Conservation (phyloP, 176 grass and related monocot species). For the Aegilops bicornis region DNA sequence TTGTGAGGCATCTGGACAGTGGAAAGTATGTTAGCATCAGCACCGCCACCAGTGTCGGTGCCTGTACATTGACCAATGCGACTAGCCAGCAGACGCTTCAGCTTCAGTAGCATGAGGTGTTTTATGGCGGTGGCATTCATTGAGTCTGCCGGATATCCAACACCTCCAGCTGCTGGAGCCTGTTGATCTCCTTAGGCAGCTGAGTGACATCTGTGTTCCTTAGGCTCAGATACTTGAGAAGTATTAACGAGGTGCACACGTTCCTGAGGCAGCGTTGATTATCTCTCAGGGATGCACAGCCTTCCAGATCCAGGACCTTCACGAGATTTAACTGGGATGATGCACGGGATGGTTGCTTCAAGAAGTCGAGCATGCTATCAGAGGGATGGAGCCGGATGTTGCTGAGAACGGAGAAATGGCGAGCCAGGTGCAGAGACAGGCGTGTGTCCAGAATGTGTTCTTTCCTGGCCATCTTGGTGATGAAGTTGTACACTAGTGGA, state of each 20-base stretch:
- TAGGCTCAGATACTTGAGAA: not conserved
- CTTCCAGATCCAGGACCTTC: not conserved
- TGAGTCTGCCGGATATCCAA: not conserved
- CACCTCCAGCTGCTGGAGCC: not conserved
- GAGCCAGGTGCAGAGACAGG: too few relatives aligned
- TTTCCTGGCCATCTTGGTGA: too few relatives aligned
- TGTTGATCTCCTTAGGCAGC: not conserved
- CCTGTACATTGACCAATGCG: not conserved
- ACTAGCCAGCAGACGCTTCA: not conserved
- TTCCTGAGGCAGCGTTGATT: not conserved
- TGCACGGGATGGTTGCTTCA: not conserved
- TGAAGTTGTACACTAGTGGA: too few relatives aligned
- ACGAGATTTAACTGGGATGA: not conserved
- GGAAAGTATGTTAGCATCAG: not conserved
- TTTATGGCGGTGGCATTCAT: not conserved
- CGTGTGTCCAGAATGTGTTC: too few relatives aligned
- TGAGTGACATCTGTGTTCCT: too few relatives aligned
- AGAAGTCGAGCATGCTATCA: not conserved
- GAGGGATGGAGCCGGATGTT: not conserved
- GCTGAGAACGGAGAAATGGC: too few relatives aligned
- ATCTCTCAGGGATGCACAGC: not conserved
- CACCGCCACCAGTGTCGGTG: not conserved
- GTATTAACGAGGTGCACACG: not conserved
- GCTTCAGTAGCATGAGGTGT: not conserved
- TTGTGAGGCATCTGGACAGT: not conserved